Base-by-base conservation (phyloP, 768 basidiomycete species). In the Cyclocybe aegerita region DNA sequence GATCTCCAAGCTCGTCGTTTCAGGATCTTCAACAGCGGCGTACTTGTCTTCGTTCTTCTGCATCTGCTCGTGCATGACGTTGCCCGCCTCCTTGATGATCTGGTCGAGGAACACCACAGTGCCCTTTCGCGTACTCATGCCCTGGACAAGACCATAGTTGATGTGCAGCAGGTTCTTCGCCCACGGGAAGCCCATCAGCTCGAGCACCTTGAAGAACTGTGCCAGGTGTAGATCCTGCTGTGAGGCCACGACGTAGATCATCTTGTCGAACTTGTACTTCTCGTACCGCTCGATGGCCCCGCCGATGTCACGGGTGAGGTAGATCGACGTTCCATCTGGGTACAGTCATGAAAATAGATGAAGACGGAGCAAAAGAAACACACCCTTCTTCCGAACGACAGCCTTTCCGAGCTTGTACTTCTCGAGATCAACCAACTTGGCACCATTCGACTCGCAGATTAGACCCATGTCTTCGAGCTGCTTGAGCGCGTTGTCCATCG, bases 51-150 rank as follows among this genome's bases (percentile, higher is more conserved):
- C 86, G 65, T 98, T 98, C 70, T 86, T 86, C 69, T 75, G 77
- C 96, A 99, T 99, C 70, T 95, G 92, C 52, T 95, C 93, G 70
- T 91, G 93, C 96, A 98, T 98, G 43, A 88, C 85, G 39, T 80
- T 77, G 4, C 83, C 79, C 0, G 95, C 93, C 62, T 97, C 94
- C 58, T 86, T 81, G 66, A 93, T 88, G 57, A 93, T 98, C 67
- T 98, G 83, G 60, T 97, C 85, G 30, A 99, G 73, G 80, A 98
- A 98, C 43, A 96, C 93, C 39, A 91, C 95, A 0, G 92, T 98
- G 33, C 94, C 94, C 69, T 86, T 92, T 31, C 90, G 82, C 16
- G 91, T 92, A 67, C 86, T 94, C 96, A 99, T 99, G 50, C 96
- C 96, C 47, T 82, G 85, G 15, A 99, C 94, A 53, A 96, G 73